Evolutionary conservation across 1,139 yeast species (phyloP).

Genomic region (Candida freyschussii): DNA sequence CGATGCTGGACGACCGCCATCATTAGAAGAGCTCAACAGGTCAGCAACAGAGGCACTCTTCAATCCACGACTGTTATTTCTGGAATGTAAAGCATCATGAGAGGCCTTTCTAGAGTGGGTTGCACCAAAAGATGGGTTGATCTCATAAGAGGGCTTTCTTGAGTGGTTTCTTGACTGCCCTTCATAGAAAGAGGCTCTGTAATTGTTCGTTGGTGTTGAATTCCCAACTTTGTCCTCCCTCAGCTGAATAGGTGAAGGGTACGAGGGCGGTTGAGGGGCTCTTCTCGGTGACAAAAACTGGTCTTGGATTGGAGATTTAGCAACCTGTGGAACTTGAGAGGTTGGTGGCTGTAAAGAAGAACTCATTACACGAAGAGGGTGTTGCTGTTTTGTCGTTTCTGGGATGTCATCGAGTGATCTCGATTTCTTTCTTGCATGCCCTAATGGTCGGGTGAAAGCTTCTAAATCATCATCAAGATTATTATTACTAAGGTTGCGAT

Average conservation of each 20-base stretch:
- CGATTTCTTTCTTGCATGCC: conserved; percentile 44
- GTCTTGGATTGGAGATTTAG: conserved; percentile 11
- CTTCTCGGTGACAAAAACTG: conserved; percentile 55
- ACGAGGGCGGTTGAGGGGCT: conserved; percentile 57
- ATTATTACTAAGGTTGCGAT: background rate
- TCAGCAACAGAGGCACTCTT: conserved; percentile 24
- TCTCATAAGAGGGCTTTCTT: conserved; percentile 27
- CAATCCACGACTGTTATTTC: conserved; percentile 17
- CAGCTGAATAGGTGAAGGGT: conserved; percentile 40
- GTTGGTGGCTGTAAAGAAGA: conserved; percentile 21
- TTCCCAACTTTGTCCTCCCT: conserved; percentile 10
- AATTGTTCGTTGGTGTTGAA: conserved; percentile 19
- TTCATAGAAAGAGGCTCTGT: conserved; percentile 17
- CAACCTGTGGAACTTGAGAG: conserved; percentile 21
- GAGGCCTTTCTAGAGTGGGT: conserved; percentile 22
- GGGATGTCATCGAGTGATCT: conserved; percentile 48
- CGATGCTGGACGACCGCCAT: conserved; percentile 25
- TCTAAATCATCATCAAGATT: conserved; percentile 16
- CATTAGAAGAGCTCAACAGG: conserved; percentile 10
- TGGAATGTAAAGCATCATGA: conserved; percentile 17
- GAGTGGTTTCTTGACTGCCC: conserved; percentile 20
- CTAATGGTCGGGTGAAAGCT: conserved; percentile 24
- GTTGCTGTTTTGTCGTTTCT: conserved; percentile 16
- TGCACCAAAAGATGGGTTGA: conserved; percentile 15
- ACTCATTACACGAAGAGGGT: background rate